Evolutionary conservation across 1,139 yeast genomes (phyloP).

Genomic region (Debaryomyces fabryi): DNA sequence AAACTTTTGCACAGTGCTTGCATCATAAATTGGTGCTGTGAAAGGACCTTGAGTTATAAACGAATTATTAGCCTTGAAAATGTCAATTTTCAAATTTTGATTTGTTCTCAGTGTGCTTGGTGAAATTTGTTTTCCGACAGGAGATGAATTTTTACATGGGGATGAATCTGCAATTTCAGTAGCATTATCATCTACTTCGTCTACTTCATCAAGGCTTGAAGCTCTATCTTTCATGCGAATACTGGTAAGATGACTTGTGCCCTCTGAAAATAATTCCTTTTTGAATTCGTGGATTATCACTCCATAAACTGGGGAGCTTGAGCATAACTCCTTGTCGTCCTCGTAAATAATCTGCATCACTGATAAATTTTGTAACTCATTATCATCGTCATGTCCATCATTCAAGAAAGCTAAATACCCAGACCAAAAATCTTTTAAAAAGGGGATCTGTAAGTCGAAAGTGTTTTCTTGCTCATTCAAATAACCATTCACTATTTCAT

Average conservation of each 20-base stretch:
- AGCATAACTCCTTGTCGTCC: conserved; percentile 14
- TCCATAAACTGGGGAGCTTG: conserved; percentile 25
- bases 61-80: conserved; percentile 16
- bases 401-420: conserved; percentile 41
- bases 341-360: conserved; percentile 37
- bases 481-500: conserved; percentile 43
- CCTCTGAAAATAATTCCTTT: conserved; percentile 10
- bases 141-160: conserved; percentile 23
- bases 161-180: conserved; percentile 47
- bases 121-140: background rate
- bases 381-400: conserved; percentile 32
- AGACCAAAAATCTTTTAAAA: conserved; percentile 42
- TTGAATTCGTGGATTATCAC: conserved; percentile 34
- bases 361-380: conserved; percentile 21
- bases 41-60: conserved; percentile 30
- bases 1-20: conserved; percentile 20
- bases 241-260: conserved; percentile 14
- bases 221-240: conserved; percentile 14
- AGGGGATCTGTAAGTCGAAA: conserved; percentile 41
- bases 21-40: conserved; percentile 41
- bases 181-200: conserved; percentile 34
- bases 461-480: conserved; percentile 17
- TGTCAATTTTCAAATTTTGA: conserved; percentile 25
- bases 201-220: conserved; percentile 4
- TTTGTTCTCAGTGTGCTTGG: conserved; percentile 6